Evolutionary conservation across 306 rosid species (phyloP).

Genomic region (Quercus ilex): DNA sequence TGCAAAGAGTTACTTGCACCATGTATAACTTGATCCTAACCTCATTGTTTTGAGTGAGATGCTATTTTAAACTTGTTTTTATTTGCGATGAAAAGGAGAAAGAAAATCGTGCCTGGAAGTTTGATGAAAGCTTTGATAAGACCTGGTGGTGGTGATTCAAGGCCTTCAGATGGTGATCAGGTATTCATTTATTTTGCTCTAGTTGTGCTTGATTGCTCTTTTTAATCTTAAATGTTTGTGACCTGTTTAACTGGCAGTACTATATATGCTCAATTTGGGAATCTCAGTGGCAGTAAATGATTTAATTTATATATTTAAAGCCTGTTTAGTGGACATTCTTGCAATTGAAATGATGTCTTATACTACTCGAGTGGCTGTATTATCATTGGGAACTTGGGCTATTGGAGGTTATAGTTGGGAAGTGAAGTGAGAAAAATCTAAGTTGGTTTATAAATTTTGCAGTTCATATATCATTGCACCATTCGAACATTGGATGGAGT

Average conservation of each 20-base stretch:
- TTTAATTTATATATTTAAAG: neutral
- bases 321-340: neutral
- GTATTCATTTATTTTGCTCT: conserved; percentile 24
- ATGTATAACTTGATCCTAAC: too few relatives aligned
- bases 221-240: neutral
- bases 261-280: neutral
- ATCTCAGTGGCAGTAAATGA: neutral
- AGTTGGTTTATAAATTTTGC: conserved; percentile 23
- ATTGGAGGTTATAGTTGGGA: neutral
- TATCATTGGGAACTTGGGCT: neutral
- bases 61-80: conserved; percentile 6
- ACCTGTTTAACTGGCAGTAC: neutral
- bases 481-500: conserved; percentile 89
- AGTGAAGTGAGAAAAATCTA: neutral
- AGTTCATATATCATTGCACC: conserved; percentile 80
- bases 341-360: neutral
- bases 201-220: neutral
- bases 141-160: conserved; percentile 83
- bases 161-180: conserved; percentile 88
- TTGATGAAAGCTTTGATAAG: conserved; percentile 90
- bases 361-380: conserved; percentile 5
- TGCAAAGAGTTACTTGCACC: neutral
- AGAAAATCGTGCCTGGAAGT: conserved; percentile 78
- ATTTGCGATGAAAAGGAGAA: conserved; percentile 49
- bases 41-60: neutral